Conservation (phyloP, 2,329 filamentous ascomycete species). For the Penicillium sp. region DNA sequence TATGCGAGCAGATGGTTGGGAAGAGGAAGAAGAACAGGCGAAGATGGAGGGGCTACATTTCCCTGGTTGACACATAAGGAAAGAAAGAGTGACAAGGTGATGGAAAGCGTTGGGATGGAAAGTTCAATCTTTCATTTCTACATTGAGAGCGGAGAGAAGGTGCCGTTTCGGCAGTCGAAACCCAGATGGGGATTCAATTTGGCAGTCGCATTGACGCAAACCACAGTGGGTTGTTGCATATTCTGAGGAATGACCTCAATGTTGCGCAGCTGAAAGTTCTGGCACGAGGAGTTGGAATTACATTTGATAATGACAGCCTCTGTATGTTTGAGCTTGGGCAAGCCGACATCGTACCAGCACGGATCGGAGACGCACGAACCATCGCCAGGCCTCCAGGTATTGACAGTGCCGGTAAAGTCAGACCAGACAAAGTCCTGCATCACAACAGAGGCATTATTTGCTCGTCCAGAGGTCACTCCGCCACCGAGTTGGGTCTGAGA, state of each 20-base stretch:
- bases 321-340: slow-evolving; percentile 40
- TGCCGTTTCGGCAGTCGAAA: slow-evolving; percentile 37
- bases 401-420: slow-evolving; percentile 44
- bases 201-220: slow-evolving; percentile 38
- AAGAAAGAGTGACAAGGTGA: neutral
- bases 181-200: slow-evolving; percentile 36
- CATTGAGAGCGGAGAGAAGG: slow-evolving; percentile 20
- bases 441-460: slow-evolving; percentile 41
- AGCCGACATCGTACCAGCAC: slow-evolving; percentile 46
- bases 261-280: slow-evolving; percentile 33
- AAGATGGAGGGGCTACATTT: no score
- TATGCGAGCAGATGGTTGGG: slow-evolving; percentile 11
- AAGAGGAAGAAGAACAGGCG: slow-evolving; percentile 1
- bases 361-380: slow-evolving; percentile 44
- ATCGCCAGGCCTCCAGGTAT: slow-evolving; percentile 44
- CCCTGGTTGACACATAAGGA: neutral
- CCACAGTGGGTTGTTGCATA: slow-evolving; percentile 26
- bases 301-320: slow-evolving; percentile 46
- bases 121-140: neutral
- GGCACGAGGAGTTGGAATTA: slow-evolving; percentile 41
- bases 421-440: slow-evolving; percentile 46
- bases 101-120: neutral
- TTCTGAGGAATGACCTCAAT: slow-evolving; percentile 36
- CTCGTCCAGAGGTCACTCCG: slow-evolving; percentile 24
- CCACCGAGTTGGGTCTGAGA: slow-evolving; percentile 28